These are phyloP conservation scores for Phascolomyces articulosus DNA, from an alignment of 371 early-diverging fungal species.

Conservation along the genomic window DNA sequence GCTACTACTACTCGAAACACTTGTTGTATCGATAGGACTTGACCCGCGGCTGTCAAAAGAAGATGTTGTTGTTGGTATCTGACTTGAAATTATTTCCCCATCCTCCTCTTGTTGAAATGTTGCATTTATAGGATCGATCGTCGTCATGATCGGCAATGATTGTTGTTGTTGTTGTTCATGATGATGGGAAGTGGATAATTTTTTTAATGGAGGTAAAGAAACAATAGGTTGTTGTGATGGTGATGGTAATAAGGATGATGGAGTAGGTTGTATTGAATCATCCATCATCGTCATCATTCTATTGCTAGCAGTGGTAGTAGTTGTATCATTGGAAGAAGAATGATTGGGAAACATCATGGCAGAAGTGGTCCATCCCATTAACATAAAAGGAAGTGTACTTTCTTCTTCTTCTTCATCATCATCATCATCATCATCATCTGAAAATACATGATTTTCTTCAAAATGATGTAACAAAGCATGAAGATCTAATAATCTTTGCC, in stretches of 20 bases:
- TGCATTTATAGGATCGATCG: slow-evolving; percentile 5
- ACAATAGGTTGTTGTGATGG: neutral
- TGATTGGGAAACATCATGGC: neutral
- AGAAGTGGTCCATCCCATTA: neutral
- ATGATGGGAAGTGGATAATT: neutral
- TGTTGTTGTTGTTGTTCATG: neutral
- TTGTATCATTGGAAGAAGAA: too few species aligned
- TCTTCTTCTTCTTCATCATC: slow-evolving; percentile 4
- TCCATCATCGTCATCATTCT: neutral
- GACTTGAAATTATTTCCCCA: neutral
- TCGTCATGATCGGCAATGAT: neutral
- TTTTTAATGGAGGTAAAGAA: neutral
- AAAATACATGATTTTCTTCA: slow-evolving; percentile 85
- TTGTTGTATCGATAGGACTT: neutral
- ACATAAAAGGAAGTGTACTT: neutral
- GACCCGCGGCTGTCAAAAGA: neutral
- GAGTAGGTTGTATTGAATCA: too few species aligned
- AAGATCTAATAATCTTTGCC: slow-evolving; percentile 72
- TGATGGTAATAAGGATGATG: too few species aligned
- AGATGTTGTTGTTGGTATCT: neutral
- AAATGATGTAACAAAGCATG: slow-evolving; percentile 92
- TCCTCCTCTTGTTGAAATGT: slow-evolving; percentile 5
- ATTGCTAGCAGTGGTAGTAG: too few species aligned
- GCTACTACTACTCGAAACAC: slow-evolving; percentile 5
- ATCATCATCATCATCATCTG: slow-evolving; percentile 46